Evolutionary conservation across 169 alveolate species (phyloP).

Genomic region (Plasmodium gonderi): DNA sequence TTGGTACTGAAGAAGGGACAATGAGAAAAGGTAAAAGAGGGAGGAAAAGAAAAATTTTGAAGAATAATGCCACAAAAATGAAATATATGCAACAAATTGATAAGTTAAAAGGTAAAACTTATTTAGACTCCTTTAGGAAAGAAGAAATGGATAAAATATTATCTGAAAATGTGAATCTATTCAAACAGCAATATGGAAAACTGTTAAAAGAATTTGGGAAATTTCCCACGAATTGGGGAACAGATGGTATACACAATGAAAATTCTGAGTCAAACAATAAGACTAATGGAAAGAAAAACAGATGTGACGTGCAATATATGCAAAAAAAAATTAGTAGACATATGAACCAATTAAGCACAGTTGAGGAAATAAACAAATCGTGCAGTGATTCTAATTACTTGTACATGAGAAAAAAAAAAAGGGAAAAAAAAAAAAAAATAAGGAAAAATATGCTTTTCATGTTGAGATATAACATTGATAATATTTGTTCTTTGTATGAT

Average conservation of each 20-base stretch:
- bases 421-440: slow-evolving; percentile 19
- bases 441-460: slow-evolving; percentile 53
- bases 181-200: slow-evolving; percentile 13
- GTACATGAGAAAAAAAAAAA: not conserved
- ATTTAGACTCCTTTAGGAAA: not conserved
- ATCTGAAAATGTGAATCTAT: not conserved
- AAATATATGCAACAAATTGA: not conserved
- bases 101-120: not conserved
- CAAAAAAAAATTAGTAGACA: no score
- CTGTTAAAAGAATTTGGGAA: not conserved
- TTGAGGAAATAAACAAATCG: not conserved
- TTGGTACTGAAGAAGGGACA: not conserved
- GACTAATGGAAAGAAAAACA: no score
- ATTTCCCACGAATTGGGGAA: not conserved
- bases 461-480: slow-evolving; percentile 55
- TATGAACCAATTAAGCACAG: no score
- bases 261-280: no score
- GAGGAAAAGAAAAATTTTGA: not conserved
- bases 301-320: no score
- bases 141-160: not conserved
- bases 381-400: slow-evolving; percentile 41
- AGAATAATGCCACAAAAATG: not conserved
- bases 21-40: not conserved
- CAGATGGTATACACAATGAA: no score
- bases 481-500: slow-evolving; percentile 20